Conservation (phyloP, 768 basidiomycete species). For the Mycena galericulata region DNA sequence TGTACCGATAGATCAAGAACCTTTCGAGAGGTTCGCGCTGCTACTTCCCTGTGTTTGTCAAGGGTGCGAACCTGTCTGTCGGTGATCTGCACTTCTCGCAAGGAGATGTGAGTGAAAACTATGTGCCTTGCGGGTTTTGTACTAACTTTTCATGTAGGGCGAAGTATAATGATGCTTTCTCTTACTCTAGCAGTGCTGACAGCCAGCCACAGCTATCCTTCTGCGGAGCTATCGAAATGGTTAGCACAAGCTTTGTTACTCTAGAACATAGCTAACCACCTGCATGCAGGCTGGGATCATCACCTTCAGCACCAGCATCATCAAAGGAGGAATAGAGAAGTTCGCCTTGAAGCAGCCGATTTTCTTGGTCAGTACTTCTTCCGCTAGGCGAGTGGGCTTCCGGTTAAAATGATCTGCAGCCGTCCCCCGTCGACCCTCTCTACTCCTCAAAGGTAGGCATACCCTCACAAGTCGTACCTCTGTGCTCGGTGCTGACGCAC, state of each 20-base stretch:
- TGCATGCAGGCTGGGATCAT: conserved; percentile 70
- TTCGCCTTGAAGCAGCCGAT: conserved; percentile 81
- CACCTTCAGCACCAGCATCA: conserved; percentile 77
- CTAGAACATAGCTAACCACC: background rate
- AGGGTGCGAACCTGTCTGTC: conserved; percentile 81
- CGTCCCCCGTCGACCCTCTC: conserved; percentile 79
- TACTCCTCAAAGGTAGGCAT: conserved; percentile 80
- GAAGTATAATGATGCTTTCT: conserved; percentile 53
- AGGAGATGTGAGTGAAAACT: conserved; percentile 63
- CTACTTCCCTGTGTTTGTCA: conserved; percentile 83
- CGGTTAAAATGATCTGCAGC: conserved; percentile 50
- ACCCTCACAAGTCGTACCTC: background rate
- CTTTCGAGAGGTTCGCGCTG: conserved; percentile 79
- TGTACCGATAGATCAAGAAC: conserved; percentile 71
- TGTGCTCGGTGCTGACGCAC: background rate
- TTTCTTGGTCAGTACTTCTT: conserved; percentile 63
- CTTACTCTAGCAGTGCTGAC: background rate
- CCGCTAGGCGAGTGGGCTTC: background rate
- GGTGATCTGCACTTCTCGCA: conserved; percentile 87
- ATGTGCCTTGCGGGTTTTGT: background rate
- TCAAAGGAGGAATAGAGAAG: conserved; percentile 81
- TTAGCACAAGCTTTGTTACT: conserved; percentile 33
- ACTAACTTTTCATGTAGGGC: conserved; percentile 52
- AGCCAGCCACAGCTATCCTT: conserved; percentile 68
- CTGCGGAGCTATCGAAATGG: conserved; percentile 86